phyloP scores from a whole-genome alignment of 2,329 filamentous ascomycete genomes.

The Monilinia aucupariae region DNA sequence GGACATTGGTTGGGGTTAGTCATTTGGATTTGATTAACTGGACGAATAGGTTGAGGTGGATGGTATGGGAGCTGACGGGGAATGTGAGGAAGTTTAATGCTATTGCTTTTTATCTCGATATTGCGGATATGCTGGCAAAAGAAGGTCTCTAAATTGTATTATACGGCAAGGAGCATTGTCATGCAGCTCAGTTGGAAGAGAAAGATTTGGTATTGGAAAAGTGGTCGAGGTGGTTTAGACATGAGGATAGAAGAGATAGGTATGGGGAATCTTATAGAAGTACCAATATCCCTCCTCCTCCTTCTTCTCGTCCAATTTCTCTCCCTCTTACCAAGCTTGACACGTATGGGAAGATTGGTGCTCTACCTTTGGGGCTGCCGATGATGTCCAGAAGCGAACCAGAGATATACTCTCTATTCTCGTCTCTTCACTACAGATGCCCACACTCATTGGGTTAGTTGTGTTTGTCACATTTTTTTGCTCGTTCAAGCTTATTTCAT shows the following conservation, averaged over 20 bases:
- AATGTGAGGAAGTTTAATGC: constrained; percentile 57
- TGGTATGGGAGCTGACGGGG: constrained; percentile 48
- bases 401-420: not conserved
- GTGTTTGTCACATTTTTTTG: not conserved
- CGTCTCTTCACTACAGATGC: not conserved
- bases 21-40: constrained; percentile 65
- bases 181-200: not conserved
- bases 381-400: not conserved
- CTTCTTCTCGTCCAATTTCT: not conserved
- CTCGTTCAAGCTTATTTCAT: not conserved
- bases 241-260: not conserved
- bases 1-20: constrained; percentile 55
- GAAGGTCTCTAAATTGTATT: constrained; percentile 43
- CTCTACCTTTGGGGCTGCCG: not conserved
- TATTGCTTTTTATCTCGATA: constrained; percentile 60
- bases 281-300: not conserved
- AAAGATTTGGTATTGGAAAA: not conserved
- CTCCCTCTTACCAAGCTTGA: not conserved
- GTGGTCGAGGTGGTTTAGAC: not conserved
- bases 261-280: not conserved
- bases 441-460: not conserved
- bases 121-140: constrained; percentile 66
- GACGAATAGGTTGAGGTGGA: constrained; percentile 56
- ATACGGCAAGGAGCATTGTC: not conserved
- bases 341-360: not conserved